Evolutionary conservation across 495 filamentous ascomycete genomes (phyloP), one percentile per base, ranked within the genome.

Genomic region (Hyaloscypha finlandica): DNA sequence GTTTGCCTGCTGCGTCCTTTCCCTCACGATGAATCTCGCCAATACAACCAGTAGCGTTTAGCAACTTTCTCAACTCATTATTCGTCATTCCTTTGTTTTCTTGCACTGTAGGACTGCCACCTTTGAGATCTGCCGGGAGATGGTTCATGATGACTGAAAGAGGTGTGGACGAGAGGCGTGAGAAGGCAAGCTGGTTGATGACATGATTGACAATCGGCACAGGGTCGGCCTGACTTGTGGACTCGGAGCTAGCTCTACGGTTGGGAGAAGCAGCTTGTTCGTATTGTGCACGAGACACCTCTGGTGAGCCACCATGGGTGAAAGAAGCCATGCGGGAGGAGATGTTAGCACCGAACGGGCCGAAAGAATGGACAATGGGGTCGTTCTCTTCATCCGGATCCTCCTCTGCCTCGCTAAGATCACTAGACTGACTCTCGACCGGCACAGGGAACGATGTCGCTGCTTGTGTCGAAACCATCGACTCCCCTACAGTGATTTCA

Each of bases 1-100:
- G 83, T 81, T 97, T 94, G 67, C 95, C 95, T 0, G 95, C 95
- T 19, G 95, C 95, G 79, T 99, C 95, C 76, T 97, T 99, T 74
- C 95, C 95, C 74, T 93, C 89, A 42, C 95, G 88, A 57, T 86
- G 83, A 70, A 99, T 96, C 73, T 94, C 88, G 35, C 95, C 95
- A 59, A 97, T 86, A 71, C 91, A 96, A 29, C 85, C 78, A 30
- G 89, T 90, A 19, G 78, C 77, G 71, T 91, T 88, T 48, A 98
- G 85, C 62, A 97, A 81, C 42, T 77, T 77, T 45, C 89, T 85
- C 64, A 97, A 82, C 35, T 89, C 85, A 4, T 86, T 80, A 70
- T 82, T 85, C 9, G 83, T 83, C 1, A 89, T 75, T 30, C 83
- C 83, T 59, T 77, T 79, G 72, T 80, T 83, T 73, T 83, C 83